These are phyloP conservation scores for Karstenula rhodostoma DNA, from an alignment of 2,329 filamentous ascomycete genomes.

Conservation along the genomic window DNA sequence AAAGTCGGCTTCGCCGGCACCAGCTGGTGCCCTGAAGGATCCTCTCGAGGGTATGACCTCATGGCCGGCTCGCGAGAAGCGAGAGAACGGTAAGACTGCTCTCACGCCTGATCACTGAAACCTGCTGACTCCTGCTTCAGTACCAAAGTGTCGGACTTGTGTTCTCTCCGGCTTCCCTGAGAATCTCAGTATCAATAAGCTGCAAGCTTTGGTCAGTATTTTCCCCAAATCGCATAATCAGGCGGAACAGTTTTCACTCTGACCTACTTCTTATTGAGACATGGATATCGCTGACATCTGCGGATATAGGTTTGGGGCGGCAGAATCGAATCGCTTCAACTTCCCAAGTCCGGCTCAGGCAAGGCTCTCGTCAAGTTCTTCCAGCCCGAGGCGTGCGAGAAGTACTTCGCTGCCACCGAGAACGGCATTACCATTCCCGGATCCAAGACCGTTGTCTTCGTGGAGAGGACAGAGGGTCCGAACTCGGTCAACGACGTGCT, in stretches of 20 bases:
- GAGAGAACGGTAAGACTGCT: slow-evolving; percentile 34
- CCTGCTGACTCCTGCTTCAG: slow-evolving; percentile 26
- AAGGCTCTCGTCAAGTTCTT: slow-evolving; percentile 45
- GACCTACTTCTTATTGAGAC: not conserved
- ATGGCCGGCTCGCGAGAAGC: slow-evolving; percentile 43
- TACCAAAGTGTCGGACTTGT: slow-evolving; percentile 33
- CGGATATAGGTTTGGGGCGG: slow-evolving; percentile 45
- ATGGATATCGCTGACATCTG: not conserved
- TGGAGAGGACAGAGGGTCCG: slow-evolving; percentile 36
- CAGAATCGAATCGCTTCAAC: slow-evolving; percentile 40
- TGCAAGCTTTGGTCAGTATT: slow-evolving; percentile 39
- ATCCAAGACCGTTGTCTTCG: slow-evolving; percentile 33
- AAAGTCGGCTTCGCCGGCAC: not conserved
- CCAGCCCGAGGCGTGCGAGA: slow-evolving; percentile 40
- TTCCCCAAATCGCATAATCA: too few species aligned
- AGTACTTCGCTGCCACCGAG: slow-evolving; percentile 43
- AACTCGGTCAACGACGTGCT: slow-evolving; percentile 53
- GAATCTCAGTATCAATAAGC: slow-evolving; percentile 33
- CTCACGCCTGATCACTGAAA: too few species aligned
- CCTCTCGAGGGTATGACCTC: slow-evolving; percentile 22
- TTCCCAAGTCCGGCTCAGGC: slow-evolving; percentile 33
- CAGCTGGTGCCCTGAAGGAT: slow-evolving; percentile 10
- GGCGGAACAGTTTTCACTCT: too few species aligned
- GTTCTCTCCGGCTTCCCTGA: slow-evolving; percentile 36
- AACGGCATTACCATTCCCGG: slow-evolving; percentile 43